Evolutionary conservation across 345 rosid species (phyloP).

Genomic region (Atalantia buxifolia): DNA sequence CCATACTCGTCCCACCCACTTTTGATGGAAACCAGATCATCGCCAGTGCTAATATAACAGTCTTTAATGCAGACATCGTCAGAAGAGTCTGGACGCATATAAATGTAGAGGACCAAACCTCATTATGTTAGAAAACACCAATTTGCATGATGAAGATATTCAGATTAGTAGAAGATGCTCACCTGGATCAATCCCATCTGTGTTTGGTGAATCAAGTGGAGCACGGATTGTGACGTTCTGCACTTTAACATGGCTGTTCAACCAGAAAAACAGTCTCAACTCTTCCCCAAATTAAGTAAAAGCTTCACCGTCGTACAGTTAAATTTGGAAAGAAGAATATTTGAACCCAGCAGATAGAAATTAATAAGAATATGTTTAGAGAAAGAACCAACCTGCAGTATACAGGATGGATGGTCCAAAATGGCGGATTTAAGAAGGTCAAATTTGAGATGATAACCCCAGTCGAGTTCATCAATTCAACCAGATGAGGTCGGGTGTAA

Average conservation of each 20-base stretch:
- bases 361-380: neutral
- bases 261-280: constrained; percentile 43
- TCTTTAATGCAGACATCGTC: constrained; percentile 86
- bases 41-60: constrained; percentile 88
- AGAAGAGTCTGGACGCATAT: constrained; percentile 69
- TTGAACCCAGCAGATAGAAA: constrained; percentile 18
- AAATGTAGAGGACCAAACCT: neutral
- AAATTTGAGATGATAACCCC: constrained; percentile 78
- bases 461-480: constrained; percentile 88
- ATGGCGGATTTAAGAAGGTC: constrained; percentile 89
- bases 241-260: constrained; percentile 77
- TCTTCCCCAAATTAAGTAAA: constrained; percentile 36
- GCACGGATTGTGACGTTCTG: constrained; percentile 86
- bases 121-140: neutral
- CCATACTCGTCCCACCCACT: constrained; percentile 99
- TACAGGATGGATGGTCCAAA: constrained; percentile 97
- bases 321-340: constrained; percentile 13
- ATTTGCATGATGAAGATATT: neutral
- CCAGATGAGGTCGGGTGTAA: constrained; percentile 92
- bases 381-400: constrained; percentile 80
- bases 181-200: constrained; percentile 99
- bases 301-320: constrained; percentile 33
- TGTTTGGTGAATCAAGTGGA: constrained; percentile 93
- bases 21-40: constrained; percentile 84
- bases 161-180: constrained; percentile 20